A percentile compares a stretch with the other conserved stretches of the same genome.
phyloP scores from a whole-genome alignment of 805 yeast species.

The Candida odintsovae region DNA sequence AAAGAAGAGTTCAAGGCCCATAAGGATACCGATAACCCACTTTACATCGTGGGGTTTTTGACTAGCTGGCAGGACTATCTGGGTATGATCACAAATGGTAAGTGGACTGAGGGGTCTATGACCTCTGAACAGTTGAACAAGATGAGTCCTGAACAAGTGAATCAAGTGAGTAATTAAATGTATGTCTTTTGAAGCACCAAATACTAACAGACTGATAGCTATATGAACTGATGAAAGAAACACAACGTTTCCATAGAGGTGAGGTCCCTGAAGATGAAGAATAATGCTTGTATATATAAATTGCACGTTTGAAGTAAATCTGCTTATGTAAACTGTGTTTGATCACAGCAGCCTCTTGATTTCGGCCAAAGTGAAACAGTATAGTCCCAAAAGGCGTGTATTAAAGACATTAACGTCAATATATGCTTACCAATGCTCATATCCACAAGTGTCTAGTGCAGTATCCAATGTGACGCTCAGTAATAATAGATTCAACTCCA shows the following conservation, averaged over 20 bases:
- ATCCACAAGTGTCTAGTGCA: no score
- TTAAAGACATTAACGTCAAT: no score
- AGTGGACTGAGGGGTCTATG: slow-evolving; percentile 60
- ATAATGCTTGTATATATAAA: neutral
- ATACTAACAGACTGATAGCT: slow-evolving; percentile 21
- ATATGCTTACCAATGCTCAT: no score
- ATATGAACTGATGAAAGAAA: slow-evolving; percentile 75
- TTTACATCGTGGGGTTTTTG: slow-evolving; percentile 89
- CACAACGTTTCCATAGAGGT: slow-evolving; percentile 27
- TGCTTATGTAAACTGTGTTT: neutral
- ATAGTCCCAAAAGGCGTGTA: no score
- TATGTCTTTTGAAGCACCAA: no score
- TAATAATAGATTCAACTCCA: no score
- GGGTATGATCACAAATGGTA: slow-evolving; percentile 48
- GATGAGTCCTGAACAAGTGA: slow-evolving; percentile 85
- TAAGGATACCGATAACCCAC: slow-evolving; percentile 74
- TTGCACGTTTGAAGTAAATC: neutral
- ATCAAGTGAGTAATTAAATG: slow-evolving; percentile 51
- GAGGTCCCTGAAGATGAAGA: neutral
- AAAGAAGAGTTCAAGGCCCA: slow-evolving; percentile 87
- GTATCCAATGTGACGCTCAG: no score
- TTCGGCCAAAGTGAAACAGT: no score
- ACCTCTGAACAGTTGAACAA: slow-evolving; percentile 64
- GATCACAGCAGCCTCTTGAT: no score
- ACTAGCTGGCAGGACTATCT: slow-evolving; percentile 92